A percentile compares a stretch with the other conserved stretches of the same genome.
phyloP scores from a whole-genome alignment of 2,329 filamentous ascomycete genomes.

The Colletotrichum costaricense region DNA sequence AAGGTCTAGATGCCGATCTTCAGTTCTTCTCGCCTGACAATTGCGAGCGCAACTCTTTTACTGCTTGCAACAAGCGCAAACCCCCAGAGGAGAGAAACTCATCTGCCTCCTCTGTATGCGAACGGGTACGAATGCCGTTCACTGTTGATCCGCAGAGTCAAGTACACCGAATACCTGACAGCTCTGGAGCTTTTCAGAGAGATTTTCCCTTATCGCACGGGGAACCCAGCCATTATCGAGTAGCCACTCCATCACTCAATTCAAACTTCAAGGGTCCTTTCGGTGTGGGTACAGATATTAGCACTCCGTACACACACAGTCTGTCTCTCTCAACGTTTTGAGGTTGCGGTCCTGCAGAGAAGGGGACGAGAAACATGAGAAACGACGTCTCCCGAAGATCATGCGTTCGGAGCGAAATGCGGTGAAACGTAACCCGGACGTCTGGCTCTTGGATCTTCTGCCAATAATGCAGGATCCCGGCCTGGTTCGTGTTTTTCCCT shows the following conservation, averaged over 20 bases:
- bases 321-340: background rate
- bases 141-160: background rate
- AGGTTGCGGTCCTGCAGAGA: background rate
- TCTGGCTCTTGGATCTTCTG: slow-evolving; percentile 19
- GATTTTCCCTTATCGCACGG: background rate
- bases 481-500: background rate
- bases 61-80: background rate
- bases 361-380: background rate
- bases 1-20: slow-evolving; percentile 29
- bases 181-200: background rate
- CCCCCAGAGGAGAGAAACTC: background rate
- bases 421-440: slow-evolving; percentile 25
- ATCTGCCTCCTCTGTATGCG: background rate
- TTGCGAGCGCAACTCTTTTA: background rate
- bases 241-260: background rate
- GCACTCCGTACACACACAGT: background rate
- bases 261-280: background rate
- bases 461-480: background rate
- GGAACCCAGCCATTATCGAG: background rate
- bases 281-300: background rate
- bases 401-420: slow-evolving; percentile 25
- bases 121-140: background rate
- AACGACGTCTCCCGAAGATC: background rate
- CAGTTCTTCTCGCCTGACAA: slow-evolving; percentile 24
- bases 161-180: background rate